Base-by-base conservation (phyloP, 1,284 basidiomycete genomes). In the Phylloporus sp. region DNA sequence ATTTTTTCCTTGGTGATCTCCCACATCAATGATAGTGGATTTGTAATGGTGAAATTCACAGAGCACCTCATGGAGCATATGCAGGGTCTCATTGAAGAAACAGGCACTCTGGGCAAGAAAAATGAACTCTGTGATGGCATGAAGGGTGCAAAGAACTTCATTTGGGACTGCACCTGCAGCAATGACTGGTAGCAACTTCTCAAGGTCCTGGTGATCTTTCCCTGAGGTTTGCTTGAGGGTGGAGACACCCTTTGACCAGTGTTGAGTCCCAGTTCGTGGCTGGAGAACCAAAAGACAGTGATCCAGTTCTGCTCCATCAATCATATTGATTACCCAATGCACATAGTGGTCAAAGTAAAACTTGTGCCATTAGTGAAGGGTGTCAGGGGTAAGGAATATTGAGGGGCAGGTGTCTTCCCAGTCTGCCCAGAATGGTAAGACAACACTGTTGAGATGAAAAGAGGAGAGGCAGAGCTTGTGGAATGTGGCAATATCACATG, bases 31-130 rank as follows among this genome's bases (percentile, higher is more conserved):
- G 4, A 70, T 70, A 4, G 18, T 26, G 0, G 13, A 1, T 47
- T 69, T 69, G 20, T 61, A 63, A 31, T 66, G 60, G 13, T 70
- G 62, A 17, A 70, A 70, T 20, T 70, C 51, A 0, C 24, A 8
- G 0, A 70, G 46, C 0, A 62, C 69, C 18, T 70, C 50, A 1
- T 2, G 0, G 4, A 70, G 46, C 0, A 37, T 2, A 31, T 70
- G 62, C 0, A 70, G 13, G 0, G 50, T 70, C 24, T 70, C 52
- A 0, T 66, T 37, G 24, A 44, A 28, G 3, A 57, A 39, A 10
- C 32, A 42, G 0, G 34, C 7, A 3, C 20, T 6, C 13, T 70
- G 69, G 0, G 64, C 61, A 0, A 58, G 28, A 20, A 70, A 70
- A 2, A 69, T 70, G 11, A 70, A 70, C 8, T 70, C 63, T 0